phyloP scores from a whole-genome alignment of 148 eudicot genomes.

The Tetragonia tetragonoides region DNA sequence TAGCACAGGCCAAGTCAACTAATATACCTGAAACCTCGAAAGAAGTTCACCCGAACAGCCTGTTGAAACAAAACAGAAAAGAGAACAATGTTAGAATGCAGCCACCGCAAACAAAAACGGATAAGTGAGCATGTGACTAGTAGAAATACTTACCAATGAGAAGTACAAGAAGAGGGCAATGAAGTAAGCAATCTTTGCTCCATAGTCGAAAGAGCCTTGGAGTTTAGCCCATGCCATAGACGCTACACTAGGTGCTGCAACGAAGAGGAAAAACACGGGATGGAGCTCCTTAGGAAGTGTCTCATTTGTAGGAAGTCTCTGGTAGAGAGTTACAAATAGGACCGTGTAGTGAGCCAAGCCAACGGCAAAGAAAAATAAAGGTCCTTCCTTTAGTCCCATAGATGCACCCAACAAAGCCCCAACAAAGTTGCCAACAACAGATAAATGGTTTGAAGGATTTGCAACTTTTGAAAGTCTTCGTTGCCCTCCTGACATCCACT shows the following conservation, averaged over 20 bases:
- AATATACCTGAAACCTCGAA: slow-evolving; percentile 77
- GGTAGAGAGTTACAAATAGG: slow-evolving; percentile 86
- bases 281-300: slow-evolving; percentile 94
- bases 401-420: slow-evolving; percentile 83
- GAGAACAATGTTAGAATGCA: not conserved
- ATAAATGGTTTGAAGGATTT: slow-evolving; percentile 74
- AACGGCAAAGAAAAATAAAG: slow-evolving; percentile 81
- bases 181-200: slow-evolving; percentile 71
- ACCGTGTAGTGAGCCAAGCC: slow-evolving; percentile 89
- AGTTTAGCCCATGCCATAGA: slow-evolving; percentile 91
- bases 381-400: slow-evolving; percentile 93
- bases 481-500: slow-evolving; percentile 97
- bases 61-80: slow-evolving; percentile 28
- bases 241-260: slow-evolving; percentile 90
- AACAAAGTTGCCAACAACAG: slow-evolving; percentile 85
- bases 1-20: too few relatives aligned
- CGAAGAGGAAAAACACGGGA: slow-evolving; percentile 90
- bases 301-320: slow-evolving; percentile 87
- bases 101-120: not conserved
- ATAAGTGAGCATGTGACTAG: not conserved
- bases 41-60: slow-evolving; percentile 94
- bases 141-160: slow-evolving; percentile 65
- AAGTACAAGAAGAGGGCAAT: slow-evolving; percentile 80
- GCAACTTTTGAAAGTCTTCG: slow-evolving; percentile 88
- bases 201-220: slow-evolving; percentile 70